Evolutionary conservation across 164 flowering plant genomes (phyloP), one percentile per base, ranked within the genome.

Genomic region (grape (Vitis vinifera)): DNA sequence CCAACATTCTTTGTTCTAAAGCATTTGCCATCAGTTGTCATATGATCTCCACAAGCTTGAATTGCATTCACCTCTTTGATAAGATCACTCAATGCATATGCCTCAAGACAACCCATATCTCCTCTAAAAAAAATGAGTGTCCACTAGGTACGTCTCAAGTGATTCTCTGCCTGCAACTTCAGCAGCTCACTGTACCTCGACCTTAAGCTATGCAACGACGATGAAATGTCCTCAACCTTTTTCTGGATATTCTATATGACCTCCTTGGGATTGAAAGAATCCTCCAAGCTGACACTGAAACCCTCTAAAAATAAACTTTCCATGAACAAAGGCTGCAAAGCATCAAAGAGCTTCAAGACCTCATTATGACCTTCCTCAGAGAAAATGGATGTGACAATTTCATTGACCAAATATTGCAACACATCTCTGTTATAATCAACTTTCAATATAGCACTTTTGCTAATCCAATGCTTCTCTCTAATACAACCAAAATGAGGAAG

Each of bases 291-390:
- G 19, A 94, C 80, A 65, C 91, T 91, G 56, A 79, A 94, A 3
- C 99, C 99, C 71, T 83, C 78, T 4, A 78, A 59, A 74, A 78
- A 86, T 19, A 94, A 47, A 73, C 74, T 73, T 61, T 94, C 97
- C 99, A 92, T 94, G 66, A 91, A 63, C 63, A 94, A 27, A 2
- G 99, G 97, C 69, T 92, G 97, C 14, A 94, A 55, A 14, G 80
- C 72, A 72, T 89, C 80, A 49, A 94, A 90, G 52, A 92, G 82
- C 13, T 66, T 76, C 12, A 92, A 52, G 8, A 85, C 97, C 65
- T 84, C 91, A 62, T 74, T 75, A 6, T 97, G 86, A 69, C 98
- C 97, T 66, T 85, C 88, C 66, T 82, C 78, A 59, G 75, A 78
- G 69, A 85, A 79, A 55, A 91, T 76, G 0, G 88, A 80, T 9